Percentiles rank a stretch among this genome's conserved stretches.
phyloP scores from a whole-genome alignment of 2,329 filamentous ascomycete species.

The Aspergillus persii region DNA sequence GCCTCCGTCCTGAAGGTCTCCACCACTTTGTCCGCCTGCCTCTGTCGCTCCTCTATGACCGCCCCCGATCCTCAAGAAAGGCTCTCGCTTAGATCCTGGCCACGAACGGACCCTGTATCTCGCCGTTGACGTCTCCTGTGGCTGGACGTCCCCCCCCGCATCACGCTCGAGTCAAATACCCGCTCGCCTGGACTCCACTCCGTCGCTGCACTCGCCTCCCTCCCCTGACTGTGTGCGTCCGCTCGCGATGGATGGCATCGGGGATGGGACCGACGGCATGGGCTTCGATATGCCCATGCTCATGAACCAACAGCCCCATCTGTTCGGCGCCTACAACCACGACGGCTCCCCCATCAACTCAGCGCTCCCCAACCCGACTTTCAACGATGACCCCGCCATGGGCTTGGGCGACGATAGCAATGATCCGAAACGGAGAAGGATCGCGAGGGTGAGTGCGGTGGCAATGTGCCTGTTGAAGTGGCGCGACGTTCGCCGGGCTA shows the following conservation, averaged over 20 bases:
- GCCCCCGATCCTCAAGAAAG: background rate
- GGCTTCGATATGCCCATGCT: slow-evolving; percentile 51
- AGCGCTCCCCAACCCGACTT: slow-evolving; percentile 42
- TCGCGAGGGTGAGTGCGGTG: slow-evolving; percentile 67
- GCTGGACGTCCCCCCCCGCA: slow-evolving; percentile 19
- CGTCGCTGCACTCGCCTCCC: slow-evolving; percentile 8
- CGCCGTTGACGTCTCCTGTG: slow-evolving; percentile 12
- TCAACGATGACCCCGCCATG: slow-evolving; percentile 45
- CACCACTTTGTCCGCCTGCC: slow-evolving; percentile 11
- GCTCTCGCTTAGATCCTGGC: background rate
- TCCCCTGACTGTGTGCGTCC: slow-evolving; percentile 1
- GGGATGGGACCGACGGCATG: slow-evolving; percentile 38
- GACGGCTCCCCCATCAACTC: slow-evolving; percentile 60
- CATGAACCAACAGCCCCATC: slow-evolving; percentile 64
- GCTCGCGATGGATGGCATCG: slow-evolving; percentile 34
- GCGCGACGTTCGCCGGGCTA: background rate
- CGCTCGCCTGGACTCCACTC: slow-evolving; percentile 18
- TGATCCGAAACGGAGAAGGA: slow-evolving; percentile 84
- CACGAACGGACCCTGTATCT: background rate
- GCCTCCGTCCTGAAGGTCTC: background rate
- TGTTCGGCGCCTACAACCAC: slow-evolving; percentile 63
- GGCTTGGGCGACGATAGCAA: slow-evolving; percentile 56
- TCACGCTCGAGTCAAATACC: slow-evolving; percentile 13
- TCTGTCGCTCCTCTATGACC: slow-evolving; percentile 17
- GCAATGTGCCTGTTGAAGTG: background rate